Conservation (phyloP, 345 rosid species). For the Brassica nigra region DNA sequence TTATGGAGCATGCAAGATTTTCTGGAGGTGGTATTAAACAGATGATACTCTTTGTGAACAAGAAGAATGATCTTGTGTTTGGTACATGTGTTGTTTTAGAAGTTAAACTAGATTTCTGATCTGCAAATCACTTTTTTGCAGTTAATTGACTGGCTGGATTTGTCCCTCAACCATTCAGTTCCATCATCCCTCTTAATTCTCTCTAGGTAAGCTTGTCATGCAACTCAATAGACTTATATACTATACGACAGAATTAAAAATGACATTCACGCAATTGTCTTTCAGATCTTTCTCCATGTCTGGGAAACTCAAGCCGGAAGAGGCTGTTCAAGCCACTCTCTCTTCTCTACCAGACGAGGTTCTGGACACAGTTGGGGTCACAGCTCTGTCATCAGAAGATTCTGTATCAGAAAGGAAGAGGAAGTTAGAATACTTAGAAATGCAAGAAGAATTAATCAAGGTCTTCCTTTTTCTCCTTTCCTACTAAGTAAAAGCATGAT, state of each 20-base stretch:
- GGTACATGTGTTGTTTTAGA: not conserved
- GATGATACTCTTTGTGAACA: not conserved
- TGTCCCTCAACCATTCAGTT: conserved; percentile 85
- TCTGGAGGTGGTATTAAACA: not conserved
- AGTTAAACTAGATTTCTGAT: conserved; percentile 15
- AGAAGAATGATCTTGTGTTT: not conserved
- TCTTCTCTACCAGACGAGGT: conserved; percentile 98
- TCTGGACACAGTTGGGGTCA: conserved; percentile 88
- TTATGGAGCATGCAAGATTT: not conserved
- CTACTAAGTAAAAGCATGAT: conserved; percentile 6
- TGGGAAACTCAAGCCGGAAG: conserved; percentile 95
- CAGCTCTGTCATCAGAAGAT: conserved; percentile 90
- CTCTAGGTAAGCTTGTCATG: conserved; percentile 59
- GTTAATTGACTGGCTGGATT: conserved; percentile 93
- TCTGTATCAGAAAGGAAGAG: conserved; percentile 90
- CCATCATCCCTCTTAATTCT: conserved; percentile 94
- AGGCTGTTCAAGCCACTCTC: conserved; percentile 96
- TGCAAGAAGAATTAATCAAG: conserved; percentile 98
- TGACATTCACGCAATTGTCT: not conserved
- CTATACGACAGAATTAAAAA: not conserved
- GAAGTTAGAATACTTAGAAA: conserved; percentile 89
- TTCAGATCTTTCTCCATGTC: conserved; percentile 82
- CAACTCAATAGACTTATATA: conserved; percentile 14
- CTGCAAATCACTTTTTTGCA: conserved; percentile 44
- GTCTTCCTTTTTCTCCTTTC: conserved; percentile 40